Conservation (phyloP, 2,329 filamentous ascomycete species). For the Paecilomyces niveus region DNA sequence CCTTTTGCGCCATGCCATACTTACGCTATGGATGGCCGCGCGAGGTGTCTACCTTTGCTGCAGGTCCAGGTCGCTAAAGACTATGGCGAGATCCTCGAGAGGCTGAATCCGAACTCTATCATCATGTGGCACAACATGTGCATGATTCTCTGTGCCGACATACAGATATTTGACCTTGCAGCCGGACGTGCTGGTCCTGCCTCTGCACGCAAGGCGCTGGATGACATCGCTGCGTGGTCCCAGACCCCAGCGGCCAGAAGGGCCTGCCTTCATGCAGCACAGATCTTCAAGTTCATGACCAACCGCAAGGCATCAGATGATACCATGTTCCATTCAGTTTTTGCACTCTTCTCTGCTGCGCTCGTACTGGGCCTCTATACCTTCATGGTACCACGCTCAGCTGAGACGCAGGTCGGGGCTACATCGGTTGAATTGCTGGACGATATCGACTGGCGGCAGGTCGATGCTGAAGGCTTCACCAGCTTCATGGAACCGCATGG, state of each 20-base stretch:
- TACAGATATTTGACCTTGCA: constrained; percentile 47
- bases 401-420: constrained; percentile 17
- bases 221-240: constrained; percentile 46
- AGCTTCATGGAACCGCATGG: constrained; percentile 28
- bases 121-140: constrained; percentile 49
- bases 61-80: constrained; percentile 22
- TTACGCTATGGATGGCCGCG: constrained; percentile 43
- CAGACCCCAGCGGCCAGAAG: constrained; percentile 44
- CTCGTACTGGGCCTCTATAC: constrained; percentile 47
- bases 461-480: constrained; percentile 42
- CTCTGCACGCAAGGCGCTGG: constrained; percentile 42
- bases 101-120: constrained; percentile 42
- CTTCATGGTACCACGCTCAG: constrained; percentile 36
- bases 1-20: constrained; percentile 38
- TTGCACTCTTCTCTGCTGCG: constrained; percentile 45
- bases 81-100: constrained; percentile 37
- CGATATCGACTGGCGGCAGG: constrained; percentile 43
- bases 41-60: constrained; percentile 30
- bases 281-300: constrained; percentile 45
- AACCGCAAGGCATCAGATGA: constrained; percentile 48
- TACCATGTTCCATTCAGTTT: constrained; percentile 44
- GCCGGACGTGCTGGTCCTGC: constrained; percentile 43
- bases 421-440: constrained; percentile 40
- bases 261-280: constrained; percentile 46
- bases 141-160: constrained; percentile 46